phyloP scores from a whole-genome alignment of 1,284 basidiomycete species.

The Austroboletus novae-zelandiae region DNA sequence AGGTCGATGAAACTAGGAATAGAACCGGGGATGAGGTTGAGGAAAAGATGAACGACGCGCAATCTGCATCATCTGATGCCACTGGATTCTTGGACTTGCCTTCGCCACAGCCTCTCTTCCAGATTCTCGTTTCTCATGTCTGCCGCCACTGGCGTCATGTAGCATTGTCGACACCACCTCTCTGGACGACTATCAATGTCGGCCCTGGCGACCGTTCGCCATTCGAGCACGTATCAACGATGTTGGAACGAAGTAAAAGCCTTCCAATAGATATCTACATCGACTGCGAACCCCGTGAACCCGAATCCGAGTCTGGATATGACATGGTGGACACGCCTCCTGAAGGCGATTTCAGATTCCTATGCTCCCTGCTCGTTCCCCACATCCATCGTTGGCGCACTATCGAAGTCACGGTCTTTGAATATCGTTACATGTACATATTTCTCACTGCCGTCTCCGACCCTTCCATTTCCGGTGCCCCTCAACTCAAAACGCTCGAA shows the following conservation, averaged over 20 bases:
- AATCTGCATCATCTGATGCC: not conserved
- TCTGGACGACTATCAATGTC: conserved; percentile 27
- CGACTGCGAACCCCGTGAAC: conserved; percentile 11
- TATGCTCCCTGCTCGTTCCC: conserved; percentile 51
- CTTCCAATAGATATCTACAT: conserved; percentile 27
- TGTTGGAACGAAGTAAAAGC: conserved; percentile 23
- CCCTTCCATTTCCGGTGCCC: conserved; percentile 40
- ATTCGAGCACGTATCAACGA: conserved; percentile 8
- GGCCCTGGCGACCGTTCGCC: conserved; percentile 8
- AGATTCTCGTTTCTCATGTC: conserved; percentile 22
- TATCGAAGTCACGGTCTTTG: conserved; percentile 43
- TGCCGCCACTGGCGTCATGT: conserved; percentile 30
- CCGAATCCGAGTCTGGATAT: not conserved
- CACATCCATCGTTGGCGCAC: conserved; percentile 50
- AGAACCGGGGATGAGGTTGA: not conserved
- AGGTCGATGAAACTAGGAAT: too few species aligned
- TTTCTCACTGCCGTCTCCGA: conserved; percentile 42
- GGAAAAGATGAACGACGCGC: conserved; percentile 4
- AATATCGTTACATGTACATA: conserved; percentile 46
- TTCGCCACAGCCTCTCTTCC: conserved; percentile 11
- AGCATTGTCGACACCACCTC: conserved; percentile 29
- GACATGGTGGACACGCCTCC: conserved; percentile 19
- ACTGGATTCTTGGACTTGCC: conserved; percentile 4
- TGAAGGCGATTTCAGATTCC: conserved; percentile 33
- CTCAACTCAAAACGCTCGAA: conserved; percentile 48